Evolutionary conservation across 2,329 filamentous ascomycete genomes (phyloP).

Genomic region (Mycosphaerella sp.): DNA sequence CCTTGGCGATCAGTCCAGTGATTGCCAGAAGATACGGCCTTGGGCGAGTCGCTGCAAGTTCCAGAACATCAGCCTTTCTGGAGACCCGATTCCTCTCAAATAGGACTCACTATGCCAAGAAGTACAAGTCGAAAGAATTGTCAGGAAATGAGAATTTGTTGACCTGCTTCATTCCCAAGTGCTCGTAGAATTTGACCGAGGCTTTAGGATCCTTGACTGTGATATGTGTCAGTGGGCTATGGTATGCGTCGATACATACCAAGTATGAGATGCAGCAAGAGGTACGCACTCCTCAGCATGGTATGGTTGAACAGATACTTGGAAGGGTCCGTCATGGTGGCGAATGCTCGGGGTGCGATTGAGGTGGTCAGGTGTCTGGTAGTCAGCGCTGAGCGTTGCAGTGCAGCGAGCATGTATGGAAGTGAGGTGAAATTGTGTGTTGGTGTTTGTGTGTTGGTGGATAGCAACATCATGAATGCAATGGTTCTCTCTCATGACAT

Average conservation of each 20-base stretch:
- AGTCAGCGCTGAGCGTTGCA: slow-evolving; percentile 12
- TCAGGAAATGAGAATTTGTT: slow-evolving; percentile 77
- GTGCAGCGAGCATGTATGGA: slow-evolving; percentile 8
- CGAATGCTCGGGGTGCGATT: slow-evolving; percentile 20
- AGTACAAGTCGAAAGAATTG: slow-evolving; percentile 91
- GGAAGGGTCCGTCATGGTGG: slow-evolving; percentile 54
- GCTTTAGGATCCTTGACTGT: slow-evolving; percentile 86
- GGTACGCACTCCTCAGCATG: slow-evolving; percentile 30
- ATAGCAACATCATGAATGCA: not conserved
- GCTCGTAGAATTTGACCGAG: slow-evolving; percentile 84
- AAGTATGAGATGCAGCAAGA: slow-evolving; percentile 35
- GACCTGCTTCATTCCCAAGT: slow-evolving; percentile 79
- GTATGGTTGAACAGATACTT: slow-evolving; percentile 62
- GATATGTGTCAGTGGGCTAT: slow-evolving; percentile 30
- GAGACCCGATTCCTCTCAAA: no score
- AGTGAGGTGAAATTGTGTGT: not conserved
- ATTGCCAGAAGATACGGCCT: slow-evolving; percentile 66
- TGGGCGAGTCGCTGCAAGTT: slow-evolving; percentile 53
- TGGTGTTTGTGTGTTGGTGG: not conserved
- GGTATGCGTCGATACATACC: no score
- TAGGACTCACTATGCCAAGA: slow-evolving; percentile 62
- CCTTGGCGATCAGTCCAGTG: slow-evolving; percentile 68
- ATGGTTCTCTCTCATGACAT: not conserved
- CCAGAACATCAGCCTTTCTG: no score
- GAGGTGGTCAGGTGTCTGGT: slow-evolving; percentile 4